phyloP scores from a whole-genome alignment of 202 grass and related monocot genomes.

The Setaria viridis region DNA sequence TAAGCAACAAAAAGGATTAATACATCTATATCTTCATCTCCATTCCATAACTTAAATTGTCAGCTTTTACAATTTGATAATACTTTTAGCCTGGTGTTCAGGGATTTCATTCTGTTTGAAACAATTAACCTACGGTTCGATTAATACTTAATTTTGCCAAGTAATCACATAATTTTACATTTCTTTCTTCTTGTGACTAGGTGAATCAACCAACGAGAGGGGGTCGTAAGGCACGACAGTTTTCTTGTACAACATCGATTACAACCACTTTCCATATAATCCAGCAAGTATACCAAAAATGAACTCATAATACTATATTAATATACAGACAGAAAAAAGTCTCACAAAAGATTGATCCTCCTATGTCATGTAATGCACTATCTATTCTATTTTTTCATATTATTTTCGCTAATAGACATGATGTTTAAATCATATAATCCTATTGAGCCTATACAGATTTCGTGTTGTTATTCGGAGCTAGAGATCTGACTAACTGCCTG shows the following conservation, averaged over 20 bases:
- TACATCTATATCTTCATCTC: neutral
- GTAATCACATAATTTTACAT: neutral
- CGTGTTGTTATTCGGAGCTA: constrained; percentile 33
- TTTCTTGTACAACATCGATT: neutral
- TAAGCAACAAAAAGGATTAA: no score
- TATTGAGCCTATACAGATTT: constrained; percentile 47
- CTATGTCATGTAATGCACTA: constrained; percentile 14
- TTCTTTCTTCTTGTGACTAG: neutral
- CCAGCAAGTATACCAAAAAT: neutral
- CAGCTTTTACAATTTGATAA: neutral
- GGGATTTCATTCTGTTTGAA: neutral
- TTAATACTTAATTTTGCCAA: neutral
- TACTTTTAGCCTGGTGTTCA: neutral
- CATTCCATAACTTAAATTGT: neutral
- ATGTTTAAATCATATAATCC: constrained; percentile 53
- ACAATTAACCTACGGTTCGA: neutral
- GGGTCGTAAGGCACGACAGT: neutral
- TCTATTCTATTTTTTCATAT: constrained; percentile 34
- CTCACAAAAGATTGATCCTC: constrained; percentile 15
- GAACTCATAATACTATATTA: constrained; percentile 24
- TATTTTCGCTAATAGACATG: constrained; percentile 38
- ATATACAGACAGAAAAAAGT: constrained; percentile 13
- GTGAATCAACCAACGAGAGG: neutral
- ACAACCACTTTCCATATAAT: neutral
- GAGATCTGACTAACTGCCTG: constrained; percentile 38